These are phyloP conservation scores for Aspergillus campestris DNA, from an alignment of 495 filamentous ascomycete species.

Conservation along the genomic window DNA sequence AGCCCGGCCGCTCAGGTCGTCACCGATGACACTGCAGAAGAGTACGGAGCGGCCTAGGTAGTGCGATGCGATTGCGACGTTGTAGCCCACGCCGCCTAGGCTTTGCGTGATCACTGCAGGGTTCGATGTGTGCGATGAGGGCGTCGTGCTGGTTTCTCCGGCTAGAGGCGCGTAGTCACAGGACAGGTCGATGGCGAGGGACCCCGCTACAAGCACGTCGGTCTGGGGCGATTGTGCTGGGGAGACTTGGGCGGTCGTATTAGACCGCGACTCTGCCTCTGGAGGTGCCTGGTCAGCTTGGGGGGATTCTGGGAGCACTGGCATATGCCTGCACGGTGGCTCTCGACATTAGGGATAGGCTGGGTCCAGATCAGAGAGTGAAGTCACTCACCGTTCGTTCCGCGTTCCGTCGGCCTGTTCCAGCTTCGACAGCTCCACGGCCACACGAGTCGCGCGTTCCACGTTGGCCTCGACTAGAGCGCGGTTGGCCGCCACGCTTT, in stretches of 20 bases:
- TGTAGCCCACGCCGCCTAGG: conserved; percentile 90
- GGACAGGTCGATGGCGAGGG: conserved; percentile 77
- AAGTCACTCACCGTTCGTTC: conserved; percentile 34
- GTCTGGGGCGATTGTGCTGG: conserved; percentile 18
- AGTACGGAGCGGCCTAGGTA: conserved; percentile 47
- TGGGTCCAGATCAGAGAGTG: conserved; percentile 2
- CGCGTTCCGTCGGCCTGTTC: conserved; percentile 26
- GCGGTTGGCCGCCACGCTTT: conserved; percentile 65
- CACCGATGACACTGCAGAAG: conserved; percentile 68
- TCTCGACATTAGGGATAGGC: conserved; percentile 28
- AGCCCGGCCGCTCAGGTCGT: conserved; percentile 68
- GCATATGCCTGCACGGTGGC: conserved; percentile 33
- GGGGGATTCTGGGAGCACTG: conserved; percentile 22
- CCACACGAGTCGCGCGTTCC: conserved; percentile 66
- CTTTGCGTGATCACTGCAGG: conserved; percentile 69
- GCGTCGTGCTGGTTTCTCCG: conserved; percentile 27
- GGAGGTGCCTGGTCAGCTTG: conserved; percentile 19
- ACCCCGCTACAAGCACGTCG: conserved; percentile 81
- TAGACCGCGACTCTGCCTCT: conserved; percentile 9
- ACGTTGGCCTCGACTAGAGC: conserved; percentile 77
- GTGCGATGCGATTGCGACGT: conserved; percentile 75
- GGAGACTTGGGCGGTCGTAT: conserved; percentile 4
- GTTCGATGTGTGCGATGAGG: conserved; percentile 75
- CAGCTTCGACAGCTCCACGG: conserved; percentile 63
- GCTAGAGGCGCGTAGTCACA: conserved; percentile 60